A percentile compares a stretch with the other conserved stretches of the same genome.
Evolutionary conservation across 2,329 filamentous ascomycete species (phyloP).

Genomic region (Aaosphaeria pasadenensis): DNA sequence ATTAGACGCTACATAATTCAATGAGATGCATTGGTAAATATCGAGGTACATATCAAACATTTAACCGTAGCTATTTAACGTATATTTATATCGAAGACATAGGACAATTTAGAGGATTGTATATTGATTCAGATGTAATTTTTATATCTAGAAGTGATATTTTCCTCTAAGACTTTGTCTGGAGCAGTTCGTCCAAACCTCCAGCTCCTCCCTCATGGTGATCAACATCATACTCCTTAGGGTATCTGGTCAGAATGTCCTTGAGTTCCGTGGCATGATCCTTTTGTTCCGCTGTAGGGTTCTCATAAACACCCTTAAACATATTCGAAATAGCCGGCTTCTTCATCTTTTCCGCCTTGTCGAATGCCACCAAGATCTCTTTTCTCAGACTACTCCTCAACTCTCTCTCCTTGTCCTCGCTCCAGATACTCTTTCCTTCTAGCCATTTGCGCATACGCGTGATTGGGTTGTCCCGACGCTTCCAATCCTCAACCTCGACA

Average conservation of each 20-base stretch:
- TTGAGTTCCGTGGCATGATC: conserved; percentile 74
- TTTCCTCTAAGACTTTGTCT: too few species aligned
- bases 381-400: conserved; percentile 64
- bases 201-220: conserved; percentile 67
- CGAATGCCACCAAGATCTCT: conserved; percentile 79
- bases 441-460: conserved; percentile 86
- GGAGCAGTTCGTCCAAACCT: too few species aligned
- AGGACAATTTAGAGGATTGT: too few species aligned
- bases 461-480: conserved; percentile 83
- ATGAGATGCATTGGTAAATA: too few species aligned
- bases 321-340: conserved; percentile 68
- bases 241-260: conserved; percentile 78
- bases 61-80: too few species aligned
- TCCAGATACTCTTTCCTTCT: conserved; percentile 79
- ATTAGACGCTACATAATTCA: conserved; percentile 24
- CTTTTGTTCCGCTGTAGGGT: conserved; percentile 74
- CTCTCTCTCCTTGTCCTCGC: conserved; percentile 76
- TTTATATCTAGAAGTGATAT: too few species aligned
- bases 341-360: conserved; percentile 77
- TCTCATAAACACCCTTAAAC: conserved; percentile 89
- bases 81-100: too few species aligned
- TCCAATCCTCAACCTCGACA: conserved; percentile 95
- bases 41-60: too few species aligned
- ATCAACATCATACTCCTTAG: conserved; percentile 83
- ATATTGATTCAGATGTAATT: too few species aligned